phyloP scores from a whole-genome alignment of 257 asterid species.

The Fraxinus cuspidata region DNA sequence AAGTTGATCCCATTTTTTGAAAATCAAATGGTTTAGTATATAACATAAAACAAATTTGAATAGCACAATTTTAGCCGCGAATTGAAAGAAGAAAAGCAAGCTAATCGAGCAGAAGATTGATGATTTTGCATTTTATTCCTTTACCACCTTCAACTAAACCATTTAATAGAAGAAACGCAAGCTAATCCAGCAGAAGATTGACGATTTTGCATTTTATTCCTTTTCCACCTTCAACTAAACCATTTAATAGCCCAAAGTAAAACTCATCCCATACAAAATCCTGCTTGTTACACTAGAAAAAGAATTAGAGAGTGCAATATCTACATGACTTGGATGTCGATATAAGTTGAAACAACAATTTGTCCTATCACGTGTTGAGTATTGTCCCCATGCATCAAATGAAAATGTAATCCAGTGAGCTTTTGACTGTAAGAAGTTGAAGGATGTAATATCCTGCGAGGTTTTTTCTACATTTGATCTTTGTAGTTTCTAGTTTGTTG shows the following conservation, averaged over 20 bases:
- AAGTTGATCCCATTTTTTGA: slow-evolving; percentile 17
- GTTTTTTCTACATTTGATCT: background rate
- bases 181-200: background rate
- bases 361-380: background rate
- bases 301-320: background rate
- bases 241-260: background rate
- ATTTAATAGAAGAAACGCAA: background rate
- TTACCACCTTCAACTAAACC: background rate
- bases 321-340: background rate
- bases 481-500: background rate
- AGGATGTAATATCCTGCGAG: background rate
- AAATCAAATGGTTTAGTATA: background rate
- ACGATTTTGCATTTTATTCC: background rate
- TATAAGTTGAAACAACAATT: background rate
- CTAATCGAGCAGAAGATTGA: background rate
- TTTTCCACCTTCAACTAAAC: background rate
- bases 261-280: background rate
- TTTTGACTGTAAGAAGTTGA: background rate
- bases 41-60: background rate
- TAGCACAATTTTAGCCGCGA: background rate
- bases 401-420: background rate
- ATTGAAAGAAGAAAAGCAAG: slow-evolving; percentile 1
- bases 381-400: background rate
- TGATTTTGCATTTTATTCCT: background rate
- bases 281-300: background rate